Evolutionary conservation across 164 flowering plant genomes (phyloP).

Genomic region (Saururus chinensis): DNA sequence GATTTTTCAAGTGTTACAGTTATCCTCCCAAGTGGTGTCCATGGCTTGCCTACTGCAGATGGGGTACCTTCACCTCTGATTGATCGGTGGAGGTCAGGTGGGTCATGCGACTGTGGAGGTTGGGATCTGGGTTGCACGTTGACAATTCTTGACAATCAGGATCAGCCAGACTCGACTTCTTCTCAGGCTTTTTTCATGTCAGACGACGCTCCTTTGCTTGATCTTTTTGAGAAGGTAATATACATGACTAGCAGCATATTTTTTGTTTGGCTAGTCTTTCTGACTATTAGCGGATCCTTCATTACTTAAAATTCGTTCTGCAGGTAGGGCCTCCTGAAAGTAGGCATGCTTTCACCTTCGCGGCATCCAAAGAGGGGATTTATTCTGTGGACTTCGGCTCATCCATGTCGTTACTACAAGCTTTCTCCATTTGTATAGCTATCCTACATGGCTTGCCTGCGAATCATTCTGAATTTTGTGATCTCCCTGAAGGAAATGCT

Average conservation of each 20-base stretch:
- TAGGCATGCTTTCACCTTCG: constrained; percentile 44
- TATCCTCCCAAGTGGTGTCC: constrained; percentile 69
- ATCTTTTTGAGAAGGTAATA: constrained; percentile 61
- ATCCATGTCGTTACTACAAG: constrained; percentile 59
- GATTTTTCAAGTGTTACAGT: constrained; percentile 23
- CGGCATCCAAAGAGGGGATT: constrained; percentile 32
- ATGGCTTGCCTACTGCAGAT: constrained; percentile 46
- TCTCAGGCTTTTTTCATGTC: constrained; percentile 10
- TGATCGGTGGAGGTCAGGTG: constrained; percentile 76
- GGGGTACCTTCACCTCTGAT: constrained; percentile 71
- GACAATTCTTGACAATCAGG: constrained; percentile 32
- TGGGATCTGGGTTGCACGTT: constrained; percentile 92
- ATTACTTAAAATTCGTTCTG: neutral
- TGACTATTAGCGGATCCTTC: neutral
- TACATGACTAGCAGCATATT: neutral
- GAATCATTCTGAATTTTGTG: constrained; percentile 15
- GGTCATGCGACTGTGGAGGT: constrained; percentile 95
- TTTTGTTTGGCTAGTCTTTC: neutral
- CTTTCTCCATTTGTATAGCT: constrained; percentile 62
- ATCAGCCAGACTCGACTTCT: constrained; percentile 6
- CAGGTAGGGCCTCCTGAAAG: constrained; percentile 40
- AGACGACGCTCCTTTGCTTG: constrained; percentile 16
- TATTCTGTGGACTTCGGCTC: constrained; percentile 46
- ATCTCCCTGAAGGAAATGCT: constrained; percentile 12
- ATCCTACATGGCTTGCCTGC: constrained; percentile 27